These are phyloP conservation scores for Triticum monococcum DNA, from an alignment of 176 grass and related monocot species.

Conservation along the genomic window DNA sequence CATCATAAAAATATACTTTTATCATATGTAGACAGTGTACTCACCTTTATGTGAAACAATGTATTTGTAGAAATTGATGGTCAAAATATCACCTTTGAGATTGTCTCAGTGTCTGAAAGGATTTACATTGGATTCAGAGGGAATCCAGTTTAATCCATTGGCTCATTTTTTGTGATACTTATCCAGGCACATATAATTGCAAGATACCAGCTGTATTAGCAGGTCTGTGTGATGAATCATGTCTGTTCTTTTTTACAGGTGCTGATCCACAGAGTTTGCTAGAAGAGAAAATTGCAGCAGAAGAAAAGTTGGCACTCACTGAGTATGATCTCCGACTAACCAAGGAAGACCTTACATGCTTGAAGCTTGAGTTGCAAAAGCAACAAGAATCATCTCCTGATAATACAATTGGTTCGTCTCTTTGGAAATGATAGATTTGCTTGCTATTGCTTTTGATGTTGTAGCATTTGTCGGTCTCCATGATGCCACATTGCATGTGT, in stretches of 20 bases:
- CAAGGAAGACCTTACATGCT: constrained; percentile 75
- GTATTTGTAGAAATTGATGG: constrained; percentile 8
- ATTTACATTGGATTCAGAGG: background rate
- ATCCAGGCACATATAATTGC: constrained; percentile 2
- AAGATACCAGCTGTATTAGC: background rate
- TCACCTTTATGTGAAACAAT: background rate
- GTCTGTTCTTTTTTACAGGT: constrained; percentile 47
- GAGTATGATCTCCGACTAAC: constrained; percentile 93
- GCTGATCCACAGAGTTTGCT: constrained; percentile 92
- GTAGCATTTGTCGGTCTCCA: background rate
- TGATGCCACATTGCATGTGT: background rate
- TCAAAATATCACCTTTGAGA: background rate
- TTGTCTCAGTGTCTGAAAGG: background rate
- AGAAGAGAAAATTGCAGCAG: constrained; percentile 76
- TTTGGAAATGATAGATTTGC: constrained; percentile 19
- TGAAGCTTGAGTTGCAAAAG: constrained; percentile 80
- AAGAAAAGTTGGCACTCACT: constrained; percentile 70
- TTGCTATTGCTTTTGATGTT: constrained; percentile 19
- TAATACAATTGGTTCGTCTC: constrained; percentile 53
- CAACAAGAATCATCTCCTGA: constrained; percentile 57
- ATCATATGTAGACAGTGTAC: background rate
- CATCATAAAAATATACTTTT: constrained; percentile 2
- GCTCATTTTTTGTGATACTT: constrained; percentile 9
- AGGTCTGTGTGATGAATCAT: constrained; percentile 1
- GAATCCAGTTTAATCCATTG: constrained; percentile 10